Base-by-base conservation (phyloP, 768 basidiomycete genomes). In the Mycena leptocephala region DNA sequence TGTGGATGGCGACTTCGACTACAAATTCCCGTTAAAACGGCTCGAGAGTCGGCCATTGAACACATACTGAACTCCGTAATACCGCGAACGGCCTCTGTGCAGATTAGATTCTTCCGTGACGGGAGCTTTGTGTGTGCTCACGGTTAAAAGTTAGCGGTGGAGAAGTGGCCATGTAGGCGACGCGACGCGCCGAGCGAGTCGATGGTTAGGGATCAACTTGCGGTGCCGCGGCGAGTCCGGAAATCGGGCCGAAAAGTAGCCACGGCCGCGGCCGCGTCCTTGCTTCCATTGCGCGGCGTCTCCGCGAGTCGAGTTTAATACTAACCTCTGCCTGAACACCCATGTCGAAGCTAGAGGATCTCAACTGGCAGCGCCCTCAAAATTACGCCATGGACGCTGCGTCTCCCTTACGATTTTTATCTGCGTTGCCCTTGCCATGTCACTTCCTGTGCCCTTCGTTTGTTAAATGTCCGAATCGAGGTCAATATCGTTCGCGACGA, bases 1-100 rank as follows among this genome's bases (percentile, higher is more conserved):
- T 94, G 81, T 99, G 97, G 74, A 98, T 93, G 13, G 96, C 95
- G 35, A 97, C 95, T 82, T 99, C 98, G 79, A 99, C 98, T 99
- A 68, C 72, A 5, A 14, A 33, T 9, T 30, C n/a, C 35, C 63
- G 65, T 73, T 13, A 53, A 41, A 55, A 76, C 51, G 30, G 39
- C 69, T 63, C 48, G 53, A 41, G 11, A 33, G 5, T 24, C 22
- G 16, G 51, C 22, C 35, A 48, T 24, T 7, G 35, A 48, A 6
- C 39, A 84, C 92, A 79, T 78, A 95, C 95, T 92, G 85, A 95
- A 95, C 81, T 95, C 94, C 56, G 91, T 86, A 65, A 95, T 90
- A 26, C 92, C 93, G 68, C 87, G 88, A 59, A 92, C 88, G 30
- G 91, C 88, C 84, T 95, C 94, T 95, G 79, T 48, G 22, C 67